Evolutionary conservation across 2,329 filamentous ascomycete species (phyloP), one percentile per base, ranked within the genome.

Genomic region (Magnaporthiopsis poae): DNA sequence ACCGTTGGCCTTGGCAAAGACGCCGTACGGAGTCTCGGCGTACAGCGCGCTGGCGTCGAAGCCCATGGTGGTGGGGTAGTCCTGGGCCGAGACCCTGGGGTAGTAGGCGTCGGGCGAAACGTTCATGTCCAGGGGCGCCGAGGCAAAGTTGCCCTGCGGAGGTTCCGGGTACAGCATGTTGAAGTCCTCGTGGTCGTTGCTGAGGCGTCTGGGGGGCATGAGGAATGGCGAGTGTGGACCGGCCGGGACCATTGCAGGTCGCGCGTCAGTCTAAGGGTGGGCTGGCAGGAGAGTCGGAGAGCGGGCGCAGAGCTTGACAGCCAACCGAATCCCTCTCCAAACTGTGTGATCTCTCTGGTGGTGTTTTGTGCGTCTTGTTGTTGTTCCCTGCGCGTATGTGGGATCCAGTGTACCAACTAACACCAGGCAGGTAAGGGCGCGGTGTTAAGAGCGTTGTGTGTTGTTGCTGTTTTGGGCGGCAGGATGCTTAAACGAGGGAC

Each of bases 21-120:
- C 81, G 71, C 70, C 77, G 69, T 72, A 73, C 68, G 75, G 68
- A 69, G 75, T 68, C 25, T 84, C 83, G 35, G 80, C 70, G 74
- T 83, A 86, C 65, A 84, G 72, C 13, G 77, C 68, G 39, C 77
- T 72, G 33, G 78, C 75, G 66, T 83, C 80, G 72, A 81, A 84
- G 46, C 75, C 76, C 68, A 83, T 78, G 31, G 77, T 75, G 21
- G 77, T 71, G 62, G 79, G 75, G 63, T 65, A 69, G 12, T 66
- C 62, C 31, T 67, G 61, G 9, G 25, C 66, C 62, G 29, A 65
- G 9, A 56, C 29, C 63, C 67, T 67, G 25, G 67, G 66, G 64
- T 68, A 71, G 65, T 69, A 69, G 46, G 63, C 60, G 61, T 70
- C 69, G 36, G 69, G 67, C 18, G 69, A 68, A 62, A 71, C 63